Base-by-base conservation (phyloP, 2,329 filamentous ascomycete genomes). In the Calonectria pteridis region DNA sequence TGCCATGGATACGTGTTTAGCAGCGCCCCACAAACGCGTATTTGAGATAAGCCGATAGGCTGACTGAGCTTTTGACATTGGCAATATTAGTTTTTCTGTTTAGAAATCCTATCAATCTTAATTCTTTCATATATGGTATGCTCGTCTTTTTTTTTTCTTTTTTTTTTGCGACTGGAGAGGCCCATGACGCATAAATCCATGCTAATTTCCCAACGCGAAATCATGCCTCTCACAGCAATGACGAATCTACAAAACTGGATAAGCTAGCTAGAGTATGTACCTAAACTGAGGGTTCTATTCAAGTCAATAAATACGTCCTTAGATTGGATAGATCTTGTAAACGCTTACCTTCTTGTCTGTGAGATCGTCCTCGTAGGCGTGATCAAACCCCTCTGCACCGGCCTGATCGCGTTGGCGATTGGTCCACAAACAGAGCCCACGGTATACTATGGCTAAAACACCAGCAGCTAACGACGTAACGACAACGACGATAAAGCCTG, bases 281-380 rank as follows among this genome's bases (percentile, higher is more conserved):
- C 76, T 69, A 67, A 77, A 77, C 75, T 77, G 76, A 69, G 71
- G 67, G 7, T 77, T 77, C 76, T 77, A 10, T 1, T 37, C 1
- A 5, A 10, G 16, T 62, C 3, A 40, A 35, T 13, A 10, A 20
- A 18, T 9, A 31, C 7, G 2, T 23, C 4, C 3, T 3, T 16
- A 16, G 1, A 9, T 3, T 0, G 10, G 6, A 49, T 16, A 7
- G 4, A 46, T 6, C 11, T 64, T 18, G 9, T 20, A 29, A n/a
- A 6, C 4, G 33, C 37, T 7, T 51, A 73, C 77, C 75, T 78
- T 84, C 62, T 79, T 84, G 76, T 89, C 87, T 6, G 87, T 89
- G 51, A 88, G 81, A 73, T 89, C 87, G 78, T 90, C 88, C 65
- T 89, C 86, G 71, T 88, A 89, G 0, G 88, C 88, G 77, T 89